Evolutionary conservation across 139 green algal species (phyloP).

Genomic region (Pseudopediastrum boryanum): DNA sequence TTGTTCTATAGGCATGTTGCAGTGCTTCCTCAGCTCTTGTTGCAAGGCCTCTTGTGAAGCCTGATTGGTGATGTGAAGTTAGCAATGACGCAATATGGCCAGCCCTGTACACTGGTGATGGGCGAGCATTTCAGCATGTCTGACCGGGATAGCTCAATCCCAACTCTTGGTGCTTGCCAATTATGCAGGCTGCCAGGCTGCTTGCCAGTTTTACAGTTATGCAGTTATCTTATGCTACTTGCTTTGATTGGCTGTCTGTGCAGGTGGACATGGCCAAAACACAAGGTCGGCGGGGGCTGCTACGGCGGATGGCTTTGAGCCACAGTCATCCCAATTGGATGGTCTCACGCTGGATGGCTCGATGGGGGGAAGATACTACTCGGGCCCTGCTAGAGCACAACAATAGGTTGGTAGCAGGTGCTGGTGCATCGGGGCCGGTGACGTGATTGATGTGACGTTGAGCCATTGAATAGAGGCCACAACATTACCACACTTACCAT

Average conservation of each 20-base stretch:
- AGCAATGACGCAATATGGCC: not conserved
- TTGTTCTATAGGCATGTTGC: not conserved
- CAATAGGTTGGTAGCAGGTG: too few relatives aligned
- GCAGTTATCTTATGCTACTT: too few relatives aligned
- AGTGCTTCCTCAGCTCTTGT: not conserved
- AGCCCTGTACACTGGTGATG: not conserved
- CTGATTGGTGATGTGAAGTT: not conserved
- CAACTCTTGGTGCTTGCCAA: not conserved
- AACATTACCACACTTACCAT: too few relatives aligned
- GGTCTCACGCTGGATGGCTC: constrained; percentile 72
- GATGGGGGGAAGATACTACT: constrained; percentile 54
- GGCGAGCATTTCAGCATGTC: not conserved
- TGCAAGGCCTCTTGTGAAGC: not conserved
- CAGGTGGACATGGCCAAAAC: not conserved
- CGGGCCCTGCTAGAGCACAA: constrained; percentile 73
- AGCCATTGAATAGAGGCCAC: too few relatives aligned
- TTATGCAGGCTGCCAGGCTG: not conserved
- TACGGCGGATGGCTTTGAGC: constrained; percentile 24
- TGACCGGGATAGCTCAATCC: not conserved
- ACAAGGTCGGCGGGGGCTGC: not conserved
- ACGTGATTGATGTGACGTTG: too few relatives aligned
- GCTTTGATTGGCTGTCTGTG: not conserved
- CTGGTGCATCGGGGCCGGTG: too few relatives aligned
- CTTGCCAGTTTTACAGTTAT: not conserved
- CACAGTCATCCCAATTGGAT: constrained; percentile 83